These are phyloP conservation scores for Debaryomyces fabryi DNA, from an alignment of 1,139 yeast genomes.

Conservation along the genomic window DNA sequence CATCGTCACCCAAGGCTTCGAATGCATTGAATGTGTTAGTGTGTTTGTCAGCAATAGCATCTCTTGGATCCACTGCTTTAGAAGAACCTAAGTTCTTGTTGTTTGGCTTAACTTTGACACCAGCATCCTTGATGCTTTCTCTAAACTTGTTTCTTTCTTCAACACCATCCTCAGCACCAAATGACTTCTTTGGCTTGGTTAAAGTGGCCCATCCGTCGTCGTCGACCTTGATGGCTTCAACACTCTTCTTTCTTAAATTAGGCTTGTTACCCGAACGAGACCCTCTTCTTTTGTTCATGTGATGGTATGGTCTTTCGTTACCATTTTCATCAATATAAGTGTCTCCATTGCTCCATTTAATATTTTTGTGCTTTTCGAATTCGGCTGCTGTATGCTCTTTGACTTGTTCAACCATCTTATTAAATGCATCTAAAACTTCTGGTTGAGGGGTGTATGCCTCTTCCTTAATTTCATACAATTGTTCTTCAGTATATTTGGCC, in stretches of 20 bases:
- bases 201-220: slow-evolving; percentile 84
- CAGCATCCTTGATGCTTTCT: slow-evolving; percentile 43
- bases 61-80: slow-evolving; percentile 73
- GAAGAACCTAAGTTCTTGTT: slow-evolving; percentile 74
- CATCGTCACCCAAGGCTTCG: slow-evolving; percentile 72
- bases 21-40: slow-evolving; percentile 73
- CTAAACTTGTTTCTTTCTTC: slow-evolving; percentile 54
- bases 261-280: slow-evolving; percentile 58
- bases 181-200: slow-evolving; percentile 51
- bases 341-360: slow-evolving; percentile 47
- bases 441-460: slow-evolving; percentile 63
- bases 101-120: slow-evolving; percentile 63
- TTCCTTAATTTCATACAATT: slow-evolving; percentile 59
- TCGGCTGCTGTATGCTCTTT: slow-evolving; percentile 46
- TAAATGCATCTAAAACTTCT: slow-evolving; percentile 65
- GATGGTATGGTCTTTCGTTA: slow-evolving; percentile 50
- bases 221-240: slow-evolving; percentile 58
- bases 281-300: slow-evolving; percentile 61
- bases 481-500: slow-evolving; percentile 72
- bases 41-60: slow-evolving; percentile 67
- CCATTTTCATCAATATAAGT: slow-evolving; percentile 53
- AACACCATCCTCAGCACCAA: slow-evolving; percentile 49
- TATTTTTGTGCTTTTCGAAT: slow-evolving; percentile 30
- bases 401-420: slow-evolving; percentile 66
- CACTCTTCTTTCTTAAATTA: slow-evolving; percentile 59